These are phyloP conservation scores for Ophiostoma pallidulum DNA, from an alignment of 2,329 filamentous ascomycete species.

Conservation along the genomic window DNA sequence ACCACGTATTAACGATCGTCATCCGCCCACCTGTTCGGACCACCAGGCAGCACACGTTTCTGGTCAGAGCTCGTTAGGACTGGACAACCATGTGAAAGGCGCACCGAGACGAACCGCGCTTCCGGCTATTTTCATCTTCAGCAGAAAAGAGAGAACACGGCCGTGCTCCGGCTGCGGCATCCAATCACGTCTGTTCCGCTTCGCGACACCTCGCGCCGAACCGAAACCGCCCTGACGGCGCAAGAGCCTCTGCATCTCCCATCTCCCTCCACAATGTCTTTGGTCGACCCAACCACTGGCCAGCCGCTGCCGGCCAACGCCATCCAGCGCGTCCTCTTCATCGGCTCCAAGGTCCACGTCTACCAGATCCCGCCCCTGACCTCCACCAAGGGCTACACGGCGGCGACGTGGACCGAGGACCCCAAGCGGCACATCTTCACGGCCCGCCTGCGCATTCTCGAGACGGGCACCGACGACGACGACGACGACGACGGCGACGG, in stretches of 20 bases:
- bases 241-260: not conserved
- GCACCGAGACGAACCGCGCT: too few species aligned
- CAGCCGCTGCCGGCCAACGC: conserved; percentile 59
- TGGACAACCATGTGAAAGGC: too few species aligned
- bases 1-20: too few species aligned
- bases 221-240: too few species aligned
- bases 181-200: too few species aligned
- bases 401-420: conserved; percentile 65
- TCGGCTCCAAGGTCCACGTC: conserved; percentile 66
- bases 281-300: conserved; percentile 63
- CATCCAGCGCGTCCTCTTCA: conserved; percentile 77
- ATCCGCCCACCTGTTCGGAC: too few species aligned
- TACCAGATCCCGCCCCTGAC: conserved; percentile 78
- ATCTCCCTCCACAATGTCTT: conserved; percentile 40
- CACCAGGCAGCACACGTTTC: too few species aligned
- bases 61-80: too few species aligned
- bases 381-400: conserved; percentile 69
- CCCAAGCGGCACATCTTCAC: conserved; percentile 74
- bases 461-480: conserved; percentile 51
- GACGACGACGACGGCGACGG: conserved; percentile 28
- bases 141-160: too few species aligned
- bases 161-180: too few species aligned
- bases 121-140: too few species aligned
- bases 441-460: conserved; percentile 67
- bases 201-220: too few species aligned